Conservation (phyloP, 176 grass and related monocot species). For the Juncus effusus region DNA sequence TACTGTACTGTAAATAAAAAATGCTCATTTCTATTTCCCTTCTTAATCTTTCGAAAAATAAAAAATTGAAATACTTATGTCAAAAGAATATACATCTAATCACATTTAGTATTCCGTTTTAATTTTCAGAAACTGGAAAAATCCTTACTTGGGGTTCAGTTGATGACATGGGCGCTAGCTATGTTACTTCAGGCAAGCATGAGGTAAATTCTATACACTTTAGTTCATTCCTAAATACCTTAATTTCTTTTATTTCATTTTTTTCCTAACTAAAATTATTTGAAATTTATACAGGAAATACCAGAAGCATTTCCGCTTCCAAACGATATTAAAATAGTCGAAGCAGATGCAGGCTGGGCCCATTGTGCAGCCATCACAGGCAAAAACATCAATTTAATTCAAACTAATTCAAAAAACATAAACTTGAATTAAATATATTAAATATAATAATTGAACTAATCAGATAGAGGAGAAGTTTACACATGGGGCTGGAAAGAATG, state of each 20-base stretch:
- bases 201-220: constrained; percentile 43
- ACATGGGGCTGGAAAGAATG: constrained; percentile 99
- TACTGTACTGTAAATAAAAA: too few species aligned
- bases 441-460: constrained; percentile 25
- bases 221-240: too few species aligned
- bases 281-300: constrained; percentile 51
- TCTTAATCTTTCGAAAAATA: too few species aligned
- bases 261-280: constrained; percentile 15
- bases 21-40: too few species aligned
- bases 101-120: not conserved
- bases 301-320: constrained; percentile 94
- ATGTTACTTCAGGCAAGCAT: constrained; percentile 90
- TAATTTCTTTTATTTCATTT: not conserved
- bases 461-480: constrained; percentile 86
- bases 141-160: constrained; percentile 89
- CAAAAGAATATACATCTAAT: not conserved
- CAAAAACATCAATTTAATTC: constrained; percentile 16
- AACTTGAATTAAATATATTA: not conserved
- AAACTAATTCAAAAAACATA: constrained; percentile 6
- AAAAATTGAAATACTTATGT: too few species aligned
- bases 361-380: constrained; percentile 91
- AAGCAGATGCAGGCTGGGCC: constrained; percentile 91
- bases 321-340: constrained; percentile 53
- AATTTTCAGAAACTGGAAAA: constrained; percentile 66
- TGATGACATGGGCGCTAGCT: constrained; percentile 98